These are phyloP conservation scores for Tetrahymena elliotti DNA, from an alignment of 73 alveolate species.

Conservation along the genomic window DNA sequence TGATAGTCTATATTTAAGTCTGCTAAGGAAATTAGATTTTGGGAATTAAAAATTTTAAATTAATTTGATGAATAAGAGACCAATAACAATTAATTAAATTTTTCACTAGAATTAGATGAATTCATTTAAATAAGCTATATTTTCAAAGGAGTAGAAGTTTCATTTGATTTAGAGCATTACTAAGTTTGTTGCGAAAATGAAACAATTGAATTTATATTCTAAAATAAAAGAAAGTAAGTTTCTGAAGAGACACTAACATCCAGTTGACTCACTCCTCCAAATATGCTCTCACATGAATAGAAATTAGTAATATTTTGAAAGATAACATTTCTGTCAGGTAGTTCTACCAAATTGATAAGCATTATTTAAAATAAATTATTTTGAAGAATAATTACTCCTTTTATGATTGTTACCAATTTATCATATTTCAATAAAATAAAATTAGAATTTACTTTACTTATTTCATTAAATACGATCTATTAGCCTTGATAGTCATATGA, in stretches of 20 bases:
- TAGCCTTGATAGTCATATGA: neutral
- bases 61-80: neutral
- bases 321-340: neutral
- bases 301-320: neutral
- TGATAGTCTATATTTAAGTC: neutral
- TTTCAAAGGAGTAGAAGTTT: neutral
- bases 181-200: neutral
- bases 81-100: neutral
- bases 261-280: neutral
- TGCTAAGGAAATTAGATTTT: neutral
- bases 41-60: neutral
- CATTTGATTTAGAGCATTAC: neutral
- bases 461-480: neutral
- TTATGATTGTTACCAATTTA: neutral
- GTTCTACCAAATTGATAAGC: neutral
- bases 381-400: neutral
- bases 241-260: neutral
- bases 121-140: neutral
- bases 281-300: neutral
- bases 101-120: neutral
- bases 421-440: neutral
- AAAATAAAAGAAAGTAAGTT: neutral
- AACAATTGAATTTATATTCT: neutral
- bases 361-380: neutral
- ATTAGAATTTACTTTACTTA: neutral